These are phyloP conservation scores for Coemansia umbellata DNA, from an alignment of 192 early-diverging fungal genomes.

Conservation along the genomic window DNA sequence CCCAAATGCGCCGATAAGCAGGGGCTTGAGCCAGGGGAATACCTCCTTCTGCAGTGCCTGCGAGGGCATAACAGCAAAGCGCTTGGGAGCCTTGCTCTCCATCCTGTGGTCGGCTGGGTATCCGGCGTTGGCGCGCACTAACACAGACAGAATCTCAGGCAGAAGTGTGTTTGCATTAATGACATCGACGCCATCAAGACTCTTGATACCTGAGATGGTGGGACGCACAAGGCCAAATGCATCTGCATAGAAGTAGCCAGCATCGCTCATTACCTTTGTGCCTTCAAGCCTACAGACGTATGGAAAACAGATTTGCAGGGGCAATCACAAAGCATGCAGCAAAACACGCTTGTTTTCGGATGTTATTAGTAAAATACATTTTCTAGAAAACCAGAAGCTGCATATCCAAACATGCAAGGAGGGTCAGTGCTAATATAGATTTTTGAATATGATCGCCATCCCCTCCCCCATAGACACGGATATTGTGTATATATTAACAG, in stretches of 20 bases:
- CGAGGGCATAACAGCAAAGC: constrained; percentile 30
- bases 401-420: neutral
- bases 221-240: constrained; percentile 27
- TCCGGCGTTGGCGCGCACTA: constrained; percentile 37
- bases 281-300: constrained; percentile 30
- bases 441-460: constrained; percentile 4
- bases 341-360: neutral
- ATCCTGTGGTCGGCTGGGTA: constrained; percentile 1
- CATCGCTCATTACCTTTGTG: constrained; percentile 29
- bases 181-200: constrained; percentile 24
- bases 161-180: constrained; percentile 13
- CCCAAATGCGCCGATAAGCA: constrained; percentile 23
- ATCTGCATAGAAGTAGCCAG: constrained; percentile 45
- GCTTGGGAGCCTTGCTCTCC: constrained; percentile 11
- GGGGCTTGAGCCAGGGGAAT: constrained; percentile 41
- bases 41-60: constrained; percentile 31
- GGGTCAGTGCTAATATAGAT: neutral
- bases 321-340: neutral
- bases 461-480: too few relatives aligned
- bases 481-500: neutral
- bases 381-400: neutral
- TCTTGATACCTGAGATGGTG: constrained; percentile 30
- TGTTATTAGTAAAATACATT: neutral
- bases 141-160: constrained; percentile 19
- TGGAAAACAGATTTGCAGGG: neutral